phyloP scores from a whole-genome alignment of 768 basidiomycete genomes.

The Serpula lacrymans region DNA sequence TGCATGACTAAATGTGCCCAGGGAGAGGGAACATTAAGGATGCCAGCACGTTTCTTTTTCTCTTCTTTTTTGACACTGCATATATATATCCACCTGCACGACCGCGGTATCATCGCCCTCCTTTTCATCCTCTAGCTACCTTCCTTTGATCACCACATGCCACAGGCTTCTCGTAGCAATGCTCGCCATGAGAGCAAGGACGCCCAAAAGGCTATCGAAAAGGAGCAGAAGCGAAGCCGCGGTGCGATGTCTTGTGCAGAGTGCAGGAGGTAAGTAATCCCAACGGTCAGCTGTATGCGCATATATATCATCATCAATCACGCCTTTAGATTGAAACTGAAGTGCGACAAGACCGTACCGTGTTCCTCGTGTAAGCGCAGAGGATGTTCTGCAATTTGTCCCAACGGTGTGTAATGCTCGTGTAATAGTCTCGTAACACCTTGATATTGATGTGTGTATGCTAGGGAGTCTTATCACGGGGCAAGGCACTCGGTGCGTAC shows the following conservation, averaged over 20 bases:
- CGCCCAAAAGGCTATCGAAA: slow-evolving; percentile 52
- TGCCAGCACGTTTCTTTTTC: no score
- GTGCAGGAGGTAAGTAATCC: slow-evolving; percentile 56
- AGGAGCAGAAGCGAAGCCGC: slow-evolving; percentile 62
- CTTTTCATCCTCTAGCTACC: no score
- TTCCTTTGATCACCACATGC: no score
- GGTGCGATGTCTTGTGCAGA: slow-evolving; percentile 57
- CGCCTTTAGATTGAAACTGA: slow-evolving; percentile 53
- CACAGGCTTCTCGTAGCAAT: slow-evolving; percentile 48
- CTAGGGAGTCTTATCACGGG: slow-evolving; percentile 66
- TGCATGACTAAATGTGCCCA: no score
- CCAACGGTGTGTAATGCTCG: slow-evolving; percentile 42
- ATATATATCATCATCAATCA: slow-evolving; percentile 1
- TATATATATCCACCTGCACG: no score
- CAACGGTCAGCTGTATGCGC: no score
- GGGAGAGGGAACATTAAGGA: no score
- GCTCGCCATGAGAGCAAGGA: slow-evolving; percentile 28
- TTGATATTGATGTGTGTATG: neutral
- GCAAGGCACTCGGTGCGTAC: slow-evolving; percentile 65
- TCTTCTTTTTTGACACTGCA: no score
- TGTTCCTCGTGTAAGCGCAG: slow-evolving; percentile 62
- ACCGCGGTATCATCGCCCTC: no score
- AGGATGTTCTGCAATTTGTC: slow-evolving; percentile 76
- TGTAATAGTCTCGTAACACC: no score
- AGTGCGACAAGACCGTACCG: slow-evolving; percentile 69